Evolutionary conservation across 345 rosid species (phyloP).

Genomic region (Combretum micranthum): DNA sequence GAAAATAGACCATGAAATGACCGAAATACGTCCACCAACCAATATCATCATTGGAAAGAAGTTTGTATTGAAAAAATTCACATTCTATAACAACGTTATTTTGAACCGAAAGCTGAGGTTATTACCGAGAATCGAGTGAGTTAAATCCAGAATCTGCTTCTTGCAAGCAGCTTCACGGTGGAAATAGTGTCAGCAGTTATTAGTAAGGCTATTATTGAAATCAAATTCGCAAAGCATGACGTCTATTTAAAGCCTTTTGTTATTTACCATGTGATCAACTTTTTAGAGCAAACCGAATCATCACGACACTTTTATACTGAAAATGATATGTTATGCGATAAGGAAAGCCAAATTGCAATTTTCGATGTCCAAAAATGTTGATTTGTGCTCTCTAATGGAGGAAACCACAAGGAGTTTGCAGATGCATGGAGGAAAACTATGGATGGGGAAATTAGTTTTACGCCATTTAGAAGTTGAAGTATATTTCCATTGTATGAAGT

Average conservation of each 20-base stretch:
- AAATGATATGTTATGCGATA: slow-evolving; percentile 4
- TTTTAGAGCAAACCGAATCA: background rate
- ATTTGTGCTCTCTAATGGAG: slow-evolving; percentile 1
- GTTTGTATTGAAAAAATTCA: slow-evolving; percentile 10
- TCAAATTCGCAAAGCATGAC: too few species aligned
- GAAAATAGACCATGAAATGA: too few species aligned
- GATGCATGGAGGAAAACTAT: background rate
- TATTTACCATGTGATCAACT: background rate
- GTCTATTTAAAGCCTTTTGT: slow-evolving; percentile 16
- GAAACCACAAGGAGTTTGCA: background rate
- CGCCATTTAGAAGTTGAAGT: slow-evolving; percentile 25
- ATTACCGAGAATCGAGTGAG: background rate
- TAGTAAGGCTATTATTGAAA: too few species aligned
- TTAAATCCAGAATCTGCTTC: background rate
- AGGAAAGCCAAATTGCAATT: slow-evolving; percentile 5
- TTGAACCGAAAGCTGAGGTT: slow-evolving; percentile 8
- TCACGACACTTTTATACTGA: slow-evolving; percentile 16
- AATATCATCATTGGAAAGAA: background rate
- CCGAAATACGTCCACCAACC: background rate
- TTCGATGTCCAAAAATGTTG: background rate
- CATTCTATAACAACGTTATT: slow-evolving; percentile 7
- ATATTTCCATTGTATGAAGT: slow-evolving; percentile 30
- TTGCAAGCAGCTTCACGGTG: slow-evolving; percentile 25
- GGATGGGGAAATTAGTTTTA: slow-evolving; percentile 13
- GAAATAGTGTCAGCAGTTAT: slow-evolving; percentile 12